Base-by-base conservation (phyloP, 176 grass and related monocot species). In the Ampelocalamus luodianensis region DNA sequence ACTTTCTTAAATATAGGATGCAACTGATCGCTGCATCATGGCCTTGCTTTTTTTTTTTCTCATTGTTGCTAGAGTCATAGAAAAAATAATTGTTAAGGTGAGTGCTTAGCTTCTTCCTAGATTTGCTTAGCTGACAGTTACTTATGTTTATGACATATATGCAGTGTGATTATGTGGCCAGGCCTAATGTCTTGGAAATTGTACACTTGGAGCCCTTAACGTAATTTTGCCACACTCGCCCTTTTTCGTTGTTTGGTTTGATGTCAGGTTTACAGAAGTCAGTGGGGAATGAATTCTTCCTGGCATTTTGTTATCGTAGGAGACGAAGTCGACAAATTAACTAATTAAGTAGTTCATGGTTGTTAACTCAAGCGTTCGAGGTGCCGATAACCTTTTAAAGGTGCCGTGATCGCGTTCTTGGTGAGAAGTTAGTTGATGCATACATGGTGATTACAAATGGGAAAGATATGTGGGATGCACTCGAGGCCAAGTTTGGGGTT, bases 21-120 rank as follows among this genome's bases (percentile, higher is more conserved):
- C 96, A 42, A 98, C 96, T 56, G 96, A 98, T 54, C 86, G 87
- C 27, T 95, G 96, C 82, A 98, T 98, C 89, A 98, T 98, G 96
- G 89, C 77, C 11, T 53, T 98, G 89, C 96, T 29, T 29, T 29
- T 87, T 87, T 93, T 29, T 29, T 29, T 87, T 87, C 91, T 95
- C 83, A 98, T 98, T 75, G 93, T 95, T n/a, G 87, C 89, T 80
- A 93, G 96, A 78, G 96, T 95, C 77, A 86, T 98, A 90, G 88
- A 87, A 79, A 70, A 95, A 76, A 95, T 98, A 66, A 86, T 95
- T 80, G 91, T 98, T 44, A 98, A 98, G 96, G 93, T 98, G 68
- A 75, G 80, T 51, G 26, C 49, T 71, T 80, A 44, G 43, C 22
- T 73, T 86, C 58, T 90, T 49, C 6, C 40, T 12, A 43, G 58